Base-by-base conservation (phyloP, 2,329 filamentous ascomycete species). In the Biscogniauxia marginata region DNA sequence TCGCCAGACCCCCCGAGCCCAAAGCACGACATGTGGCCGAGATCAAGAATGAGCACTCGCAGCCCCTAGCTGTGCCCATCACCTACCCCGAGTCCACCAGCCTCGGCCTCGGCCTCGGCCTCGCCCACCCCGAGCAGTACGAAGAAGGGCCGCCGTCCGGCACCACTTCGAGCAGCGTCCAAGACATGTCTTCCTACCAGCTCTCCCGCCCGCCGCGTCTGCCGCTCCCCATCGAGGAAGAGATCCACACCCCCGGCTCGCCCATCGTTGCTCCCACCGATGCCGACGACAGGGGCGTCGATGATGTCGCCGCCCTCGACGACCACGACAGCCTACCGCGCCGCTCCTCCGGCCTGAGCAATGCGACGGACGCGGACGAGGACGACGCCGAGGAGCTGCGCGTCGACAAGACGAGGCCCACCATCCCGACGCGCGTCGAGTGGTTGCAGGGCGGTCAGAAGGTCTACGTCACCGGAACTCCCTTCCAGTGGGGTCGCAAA, bases 401-500 rank as follows among this genome's bases (percentile, higher is more conserved):
- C 43, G 84, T 90, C 30, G 87, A 90, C 67, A 89, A 88, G 73
- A 86, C 85, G 18, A 84, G 87, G 60, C 88, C 89, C 43, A 90
- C 90, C 7, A 90, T 98, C 45, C 90, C 91, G 1, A 96, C 91
- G 1, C 78, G 84, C 56, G 85, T 99, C 56, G 90, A 96, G 74
- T 99, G 95, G 95, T 84, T 83, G 63, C 83, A 85, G 7, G 85
- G 86, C 52, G 93, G 90, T 56, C 90, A 96, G 56, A 96, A 93
- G 74, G 86, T 98, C 62, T 99, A 96, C 72, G 92, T 99, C 47
- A 99, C 95, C 0, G 93, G 93, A 63, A 98, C 95, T 19, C 97
- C 98, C 70, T 96, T 96, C 66, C 90, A 93, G 72, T 99, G 95
- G 95, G 92, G 96, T 75, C 88, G 89, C 72, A 98, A 98, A 76